Evolutionary conservation across 164 flowering plant genomes (phyloP), one percentile per base, ranked within the genome.

Genomic region (Taxillus chinensis): DNA sequence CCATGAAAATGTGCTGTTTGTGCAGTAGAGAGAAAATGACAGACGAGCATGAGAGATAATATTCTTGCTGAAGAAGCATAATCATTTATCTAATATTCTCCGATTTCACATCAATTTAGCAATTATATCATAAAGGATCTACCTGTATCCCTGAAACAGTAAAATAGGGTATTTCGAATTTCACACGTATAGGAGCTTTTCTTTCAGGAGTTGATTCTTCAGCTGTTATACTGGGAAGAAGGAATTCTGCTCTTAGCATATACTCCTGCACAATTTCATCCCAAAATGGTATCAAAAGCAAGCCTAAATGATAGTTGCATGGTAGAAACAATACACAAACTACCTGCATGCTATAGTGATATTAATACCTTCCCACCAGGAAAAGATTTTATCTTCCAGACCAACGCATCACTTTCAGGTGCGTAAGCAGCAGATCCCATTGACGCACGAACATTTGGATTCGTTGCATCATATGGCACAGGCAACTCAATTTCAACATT

Each of bases 91-190:
- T 27, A 27, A 27, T 27, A 27, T 27, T 27, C 27, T 27, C 27
- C 27, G 27, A 2, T 27, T 27, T 27, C 27, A 27, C 27, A 27
- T 27, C 27, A 27, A 27, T 0, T 0, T 8, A 57, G 39, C 4
- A 38, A 17, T 3, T 4, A 55, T 8, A 13, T 5, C 38, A 55
- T 1, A 5, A 45, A 56, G 42, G 45, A 40, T 70, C 53, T 76
- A 93, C 99, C 97, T 93, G 97, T 65, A 93, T 93, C 60, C 97
- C 99, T 10, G 99, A 93, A 61, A 93, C 95, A 7, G 99, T 90
- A 70, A 93, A 93, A 74, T 93, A 93, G 51, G 99, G 99, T 67
- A 93, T 90, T 75, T 93, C 99, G 74, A 93, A 93, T 78, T 93
- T 90, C 74, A 93, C 96, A 53, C 92, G 88, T 51, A 93, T 90